These are phyloP conservation scores for Gnaphalium uliginosum DNA, from an alignment of 129 eudicot genomes.

Conservation along the genomic window DNA sequence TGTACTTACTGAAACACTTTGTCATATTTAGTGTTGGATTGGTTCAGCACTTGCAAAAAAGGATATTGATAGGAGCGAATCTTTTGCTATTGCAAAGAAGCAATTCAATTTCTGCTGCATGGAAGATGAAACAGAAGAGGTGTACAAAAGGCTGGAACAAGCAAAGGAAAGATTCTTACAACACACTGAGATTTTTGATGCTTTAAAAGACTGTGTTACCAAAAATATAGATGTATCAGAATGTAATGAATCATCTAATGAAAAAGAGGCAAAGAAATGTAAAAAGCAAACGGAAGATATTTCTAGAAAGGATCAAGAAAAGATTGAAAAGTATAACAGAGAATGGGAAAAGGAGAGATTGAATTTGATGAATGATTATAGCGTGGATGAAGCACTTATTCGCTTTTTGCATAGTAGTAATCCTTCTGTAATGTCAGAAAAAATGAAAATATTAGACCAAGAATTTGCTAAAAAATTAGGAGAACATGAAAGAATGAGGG, in stretches of 20 bases:
- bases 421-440: conserved; percentile 24
- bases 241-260: conserved; percentile 18
- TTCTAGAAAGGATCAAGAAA: conserved; percentile 9
- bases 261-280: conserved; percentile 12
- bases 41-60: conserved; percentile 51
- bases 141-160: conserved; percentile 42
- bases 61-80: conserved; percentile 53
- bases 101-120: conserved; percentile 52
- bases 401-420: conserved; percentile 11
- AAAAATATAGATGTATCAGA: neutral
- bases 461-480: conserved; percentile 19
- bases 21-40: conserved; percentile 38
- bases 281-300: neutral
- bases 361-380: conserved; percentile 6
- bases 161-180: conserved; percentile 45
- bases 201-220: conserved; percentile 12
- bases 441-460: conserved; percentile 4
- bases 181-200: conserved; percentile 17
- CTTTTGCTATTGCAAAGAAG: conserved; percentile 56
- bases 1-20: neutral
- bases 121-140: conserved; percentile 45
- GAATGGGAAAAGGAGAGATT: conserved; percentile 15
- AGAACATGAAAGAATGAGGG: conserved; percentile 23
- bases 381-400: neutral
- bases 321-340: conserved; percentile 17